These are phyloP conservation scores for Mimosa bimucronata DNA, from an alignment of 306 rosid species.

Conservation along the genomic window DNA sequence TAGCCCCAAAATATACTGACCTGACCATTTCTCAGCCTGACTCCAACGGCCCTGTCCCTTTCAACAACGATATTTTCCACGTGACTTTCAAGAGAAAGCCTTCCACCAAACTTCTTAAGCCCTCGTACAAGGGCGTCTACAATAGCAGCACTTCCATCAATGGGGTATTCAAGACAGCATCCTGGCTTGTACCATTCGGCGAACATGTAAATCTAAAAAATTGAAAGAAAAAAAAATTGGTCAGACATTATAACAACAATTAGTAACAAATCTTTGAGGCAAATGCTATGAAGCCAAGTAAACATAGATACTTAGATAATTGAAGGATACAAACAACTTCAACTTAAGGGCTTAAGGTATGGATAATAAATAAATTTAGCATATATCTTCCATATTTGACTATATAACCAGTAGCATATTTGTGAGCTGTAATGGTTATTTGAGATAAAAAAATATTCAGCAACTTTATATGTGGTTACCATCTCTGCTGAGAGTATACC, in stretches of 20 bases:
- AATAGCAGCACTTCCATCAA: conserved; percentile 74
- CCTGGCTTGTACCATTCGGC: conserved; percentile 99
- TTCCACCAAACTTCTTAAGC: conserved; percentile 78
- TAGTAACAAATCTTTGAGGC: neutral
- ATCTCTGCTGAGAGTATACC: conserved; percentile 90
- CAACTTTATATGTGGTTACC: conserved; percentile 51
- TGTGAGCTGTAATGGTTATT: conserved; percentile 1
- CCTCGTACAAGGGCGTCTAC: conserved; percentile 90
- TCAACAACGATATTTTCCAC: conserved; percentile 76
- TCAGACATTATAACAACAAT: conserved; percentile 18
- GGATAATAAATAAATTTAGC: no score
- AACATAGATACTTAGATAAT: neutral
- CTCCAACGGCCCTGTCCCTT: conserved; percentile 80
- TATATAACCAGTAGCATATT: neutral
- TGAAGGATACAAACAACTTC: neutral
- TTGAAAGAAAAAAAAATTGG: neutral
- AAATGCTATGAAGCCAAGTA: conserved; percentile 15
- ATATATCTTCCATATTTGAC: neutral
- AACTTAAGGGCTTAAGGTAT: neutral
- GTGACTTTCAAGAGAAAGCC: conserved; percentile 77
- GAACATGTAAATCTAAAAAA: conserved; percentile 83
- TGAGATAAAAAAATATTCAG: conserved; percentile 2
- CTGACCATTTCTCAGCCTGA: conserved; percentile 77
- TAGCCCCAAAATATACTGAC: conserved; percentile 47
- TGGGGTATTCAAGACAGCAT: conserved; percentile 88